phyloP scores from a whole-genome alignment of 2,329 filamentous ascomycete genomes.

The Pestalotiopsis sp. region DNA sequence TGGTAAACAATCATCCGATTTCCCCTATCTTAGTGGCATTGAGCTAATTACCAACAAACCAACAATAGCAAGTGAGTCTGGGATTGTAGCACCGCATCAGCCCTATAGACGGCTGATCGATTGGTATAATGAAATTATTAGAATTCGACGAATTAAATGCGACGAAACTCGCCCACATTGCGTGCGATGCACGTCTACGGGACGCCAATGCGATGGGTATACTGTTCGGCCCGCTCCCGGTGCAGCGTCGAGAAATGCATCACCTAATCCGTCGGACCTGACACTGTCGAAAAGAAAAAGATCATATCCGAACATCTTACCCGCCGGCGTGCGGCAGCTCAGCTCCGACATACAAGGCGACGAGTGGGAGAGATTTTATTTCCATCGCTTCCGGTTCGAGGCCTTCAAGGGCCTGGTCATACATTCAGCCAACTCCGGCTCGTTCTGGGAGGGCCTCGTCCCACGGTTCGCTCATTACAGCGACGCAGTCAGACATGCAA shows the following conservation, averaged over 20 bases:
- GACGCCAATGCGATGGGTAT: slow-evolving; percentile 36
- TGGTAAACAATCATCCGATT: slow-evolving; percentile 31
- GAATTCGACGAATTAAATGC: slow-evolving; percentile 7
- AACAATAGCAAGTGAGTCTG: slow-evolving; percentile 21
- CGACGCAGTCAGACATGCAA: slow-evolving; percentile 34
- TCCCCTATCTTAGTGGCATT: slow-evolving; percentile 3
- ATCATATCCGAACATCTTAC: slow-evolving; percentile 11
- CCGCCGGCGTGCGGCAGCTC: slow-evolving; percentile 31
- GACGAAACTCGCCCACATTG: slow-evolving; percentile 1
- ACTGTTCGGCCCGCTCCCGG: slow-evolving; percentile 13
- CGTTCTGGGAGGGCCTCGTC: slow-evolving; percentile 33
- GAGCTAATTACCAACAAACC: slow-evolving; percentile 11
- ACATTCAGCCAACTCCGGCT: slow-evolving; percentile 28
- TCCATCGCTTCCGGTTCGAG: slow-evolving; percentile 36
- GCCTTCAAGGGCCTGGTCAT: slow-evolving; percentile 31
- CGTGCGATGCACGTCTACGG: slow-evolving; percentile 28
- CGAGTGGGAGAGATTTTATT: slow-evolving; percentile 35
- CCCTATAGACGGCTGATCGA: slow-evolving; percentile 11
- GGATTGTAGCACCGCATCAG: slow-evolving; percentile 18
- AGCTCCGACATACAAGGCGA: slow-evolving; percentile 38
- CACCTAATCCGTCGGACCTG: slow-evolving; percentile 10
- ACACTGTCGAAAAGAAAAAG: neutral
- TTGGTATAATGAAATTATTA: slow-evolving; percentile 20
- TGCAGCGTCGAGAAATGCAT: neutral
- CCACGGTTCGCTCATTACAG: slow-evolving; percentile 32